A percentile compares a stretch with the other conserved stretches of the same genome.
phyloP scores from a whole-genome alignment of 1,284 basidiomycete species.

The Cutaneotrichosporon sp. region DNA sequence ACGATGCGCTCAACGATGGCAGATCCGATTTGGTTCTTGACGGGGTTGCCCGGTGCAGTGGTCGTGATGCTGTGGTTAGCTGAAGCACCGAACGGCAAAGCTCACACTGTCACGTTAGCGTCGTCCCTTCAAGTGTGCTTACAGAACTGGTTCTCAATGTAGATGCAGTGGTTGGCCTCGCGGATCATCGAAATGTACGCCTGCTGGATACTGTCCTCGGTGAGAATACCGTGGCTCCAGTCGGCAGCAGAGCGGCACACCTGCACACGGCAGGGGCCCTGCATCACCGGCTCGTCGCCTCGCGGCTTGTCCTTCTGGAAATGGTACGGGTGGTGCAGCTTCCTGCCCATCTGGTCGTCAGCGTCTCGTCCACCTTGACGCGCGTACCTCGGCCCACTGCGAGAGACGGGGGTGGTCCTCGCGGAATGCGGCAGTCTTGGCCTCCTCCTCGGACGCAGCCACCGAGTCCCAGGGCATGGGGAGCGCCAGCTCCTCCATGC shows the following conservation, averaged over 20 bases:
- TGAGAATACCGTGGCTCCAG: conserved; percentile 85
- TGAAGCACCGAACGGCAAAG: background rate
- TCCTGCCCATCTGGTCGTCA: conserved; percentile 28
- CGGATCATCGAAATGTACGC: conserved; percentile 73
- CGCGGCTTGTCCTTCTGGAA: conserved; percentile 38
- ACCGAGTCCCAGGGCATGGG: conserved; percentile 52
- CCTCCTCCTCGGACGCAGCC: conserved; percentile 22
- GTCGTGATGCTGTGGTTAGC: conserved; percentile 61
- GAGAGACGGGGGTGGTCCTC: conserved; percentile 45
- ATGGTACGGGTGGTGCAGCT: conserved; percentile 46
- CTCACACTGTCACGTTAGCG: conserved; percentile 26
- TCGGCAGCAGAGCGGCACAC: conserved; percentile 71
- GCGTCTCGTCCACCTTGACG: background rate
- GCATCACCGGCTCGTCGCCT: conserved; percentile 38
- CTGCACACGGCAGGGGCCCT: conserved; percentile 40
- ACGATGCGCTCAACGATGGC: conserved; percentile 79
- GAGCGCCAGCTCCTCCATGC: conserved; percentile 71
- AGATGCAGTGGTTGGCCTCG: conserved; percentile 79
- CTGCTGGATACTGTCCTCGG: conserved; percentile 76
- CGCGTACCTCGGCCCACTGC: conserved; percentile 39
- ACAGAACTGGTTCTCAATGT: conserved; percentile 96
- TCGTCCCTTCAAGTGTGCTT: conserved; percentile 42
- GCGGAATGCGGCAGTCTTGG: conserved; percentile 33
- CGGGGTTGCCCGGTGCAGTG: conserved; percentile 57
- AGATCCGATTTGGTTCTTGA: conserved; percentile 71